These are phyloP conservation scores for Zygotorulaspora sp. DNA, from an alignment of 805 yeast species.

Conservation along the genomic window DNA sequence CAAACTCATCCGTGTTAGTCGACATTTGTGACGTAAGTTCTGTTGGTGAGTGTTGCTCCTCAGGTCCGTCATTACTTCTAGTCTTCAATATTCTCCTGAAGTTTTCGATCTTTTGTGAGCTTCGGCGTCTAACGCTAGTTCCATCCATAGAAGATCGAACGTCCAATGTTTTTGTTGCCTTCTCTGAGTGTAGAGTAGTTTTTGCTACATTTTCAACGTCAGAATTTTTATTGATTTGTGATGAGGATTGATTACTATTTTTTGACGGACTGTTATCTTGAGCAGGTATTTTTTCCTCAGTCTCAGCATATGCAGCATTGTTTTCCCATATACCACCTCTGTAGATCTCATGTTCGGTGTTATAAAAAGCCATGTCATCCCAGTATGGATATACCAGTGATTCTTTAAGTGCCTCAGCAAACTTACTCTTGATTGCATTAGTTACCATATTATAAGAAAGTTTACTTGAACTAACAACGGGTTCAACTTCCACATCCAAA, in stretches of 20 bases:
- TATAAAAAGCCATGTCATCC: constrained; percentile 78
- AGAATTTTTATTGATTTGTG: neutral
- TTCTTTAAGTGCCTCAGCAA: constrained; percentile 73
- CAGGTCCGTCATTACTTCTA: constrained; percentile 30
- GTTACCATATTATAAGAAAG: constrained; percentile 75
- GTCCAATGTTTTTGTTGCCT: constrained; percentile 1
- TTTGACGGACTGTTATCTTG: constrained; percentile 3
- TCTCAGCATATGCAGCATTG: constrained; percentile 3
- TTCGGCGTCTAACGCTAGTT: constrained; percentile 15
- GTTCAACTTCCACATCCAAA: constrained; percentile 74
- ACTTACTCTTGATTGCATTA: constrained; percentile 68
- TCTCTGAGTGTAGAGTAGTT: neutral
- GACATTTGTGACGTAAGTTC: constrained; percentile 28
- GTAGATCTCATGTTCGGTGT: constrained; percentile 63
- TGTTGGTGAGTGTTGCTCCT: constrained; percentile 15
- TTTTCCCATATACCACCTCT: constrained; percentile 90
- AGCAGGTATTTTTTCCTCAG: constrained; percentile 7
- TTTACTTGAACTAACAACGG: constrained; percentile 82
- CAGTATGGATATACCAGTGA: constrained; percentile 79
- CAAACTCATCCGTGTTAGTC: constrained; percentile 10
- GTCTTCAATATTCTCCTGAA: constrained; percentile 17
- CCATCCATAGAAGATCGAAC: constrained; percentile 6
- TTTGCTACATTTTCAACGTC: neutral
- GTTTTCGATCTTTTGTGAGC: constrained; percentile 20
- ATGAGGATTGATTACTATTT: neutral